Base-by-base conservation (phyloP, 768 basidiomycete genomes). In the Podaxis sp. region DNA sequence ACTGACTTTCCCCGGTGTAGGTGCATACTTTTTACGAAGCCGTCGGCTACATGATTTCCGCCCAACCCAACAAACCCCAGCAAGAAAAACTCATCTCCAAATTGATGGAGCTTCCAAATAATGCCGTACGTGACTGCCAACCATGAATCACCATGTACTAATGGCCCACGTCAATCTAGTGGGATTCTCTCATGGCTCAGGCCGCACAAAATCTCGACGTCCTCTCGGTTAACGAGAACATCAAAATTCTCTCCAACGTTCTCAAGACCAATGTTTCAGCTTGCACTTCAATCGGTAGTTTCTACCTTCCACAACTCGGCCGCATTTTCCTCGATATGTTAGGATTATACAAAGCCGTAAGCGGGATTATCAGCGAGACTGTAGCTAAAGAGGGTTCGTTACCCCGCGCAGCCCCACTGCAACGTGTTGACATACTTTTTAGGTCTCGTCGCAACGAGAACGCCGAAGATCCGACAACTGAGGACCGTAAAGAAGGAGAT, bases 1-100 rank as follows among this genome's bases (percentile, higher is more conserved):
- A 54, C 66, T 81, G 74, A 67, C 11, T 13, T 40, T 2, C 1
- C 26, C 13, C 12, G 10, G 24, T 46, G 20, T 30, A 83, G 82
- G 95, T 97, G 33, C 96, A 99, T 74, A 98, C 96, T 0, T 99
- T 98, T 81, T 99, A 99, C 69, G 96, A 99, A 77, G 97, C 97
- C 5, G 92, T 99, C 53, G 97, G 97, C 3, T 95, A 98, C 80
- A 99, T 99, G 97, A 97, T 99, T 69, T 95, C 95, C 22, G 95
- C 96, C 1, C 97, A 99, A 71, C 96, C 96, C 57, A 98, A 99
- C 76, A 97, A 97, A 74, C 90, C 93, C 11, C 92, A 91, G 69
- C 97, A 99, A 74, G 97, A 99, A 76, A 91, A 93, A 67, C 80
- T 99, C 58, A 97, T 99, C 56, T 82, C 88, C 15, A 97, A 95